Conservation (phyloP, 345 rosid species). For the Salix viminalis region DNA sequence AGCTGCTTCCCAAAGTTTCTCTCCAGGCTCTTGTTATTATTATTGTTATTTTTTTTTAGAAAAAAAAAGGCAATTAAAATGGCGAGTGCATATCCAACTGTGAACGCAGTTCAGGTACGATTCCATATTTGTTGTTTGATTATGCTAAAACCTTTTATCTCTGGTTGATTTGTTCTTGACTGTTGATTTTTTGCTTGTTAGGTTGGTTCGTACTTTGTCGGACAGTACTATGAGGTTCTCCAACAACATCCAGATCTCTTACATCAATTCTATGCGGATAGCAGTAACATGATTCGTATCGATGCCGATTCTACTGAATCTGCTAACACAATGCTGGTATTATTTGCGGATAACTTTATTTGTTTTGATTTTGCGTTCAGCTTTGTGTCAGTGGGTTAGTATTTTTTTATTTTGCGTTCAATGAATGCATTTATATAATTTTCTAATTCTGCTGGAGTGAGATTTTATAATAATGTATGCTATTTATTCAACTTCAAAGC, state of each 20-base stretch:
- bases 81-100: constrained; percentile 55
- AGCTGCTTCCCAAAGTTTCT: not conserved
- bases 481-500: too few species aligned
- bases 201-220: constrained; percentile 96
- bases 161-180: not conserved
- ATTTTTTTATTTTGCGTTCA: too few species aligned
- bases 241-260: constrained; percentile 79
- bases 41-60: too few species aligned
- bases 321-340: constrained; percentile 74
- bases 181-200: constrained; percentile 11
- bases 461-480: too few species aligned
- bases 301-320: constrained; percentile 68
- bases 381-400: too few species aligned
- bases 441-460: too few species aligned
- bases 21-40: too few species aligned
- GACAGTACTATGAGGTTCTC: constrained; percentile 84
- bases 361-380: not conserved
- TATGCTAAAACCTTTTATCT: too few species aligned
- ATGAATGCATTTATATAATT: too few species aligned
- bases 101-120: constrained; percentile 50
- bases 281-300: constrained; percentile 66
- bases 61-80: constrained; percentile 15
- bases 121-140: not conserved
- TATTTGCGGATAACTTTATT: not conserved
- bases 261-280: constrained; percentile 77